Conservation (phyloP, 495 filamentous ascomycete species). For the Aspergillus olivimuriae region DNA sequence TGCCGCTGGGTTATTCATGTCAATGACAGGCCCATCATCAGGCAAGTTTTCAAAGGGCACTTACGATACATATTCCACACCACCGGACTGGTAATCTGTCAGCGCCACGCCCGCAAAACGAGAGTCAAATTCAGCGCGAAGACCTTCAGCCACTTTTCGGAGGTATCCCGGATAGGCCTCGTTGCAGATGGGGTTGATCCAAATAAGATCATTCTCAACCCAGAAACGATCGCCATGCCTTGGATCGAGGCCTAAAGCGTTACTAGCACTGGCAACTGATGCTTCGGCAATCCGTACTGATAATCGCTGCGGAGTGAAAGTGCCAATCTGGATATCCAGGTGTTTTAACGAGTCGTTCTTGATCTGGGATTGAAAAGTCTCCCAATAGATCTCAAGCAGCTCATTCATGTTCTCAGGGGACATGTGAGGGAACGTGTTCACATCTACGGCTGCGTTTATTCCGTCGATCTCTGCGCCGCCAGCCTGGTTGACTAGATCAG, state of each 20-base stretch:
- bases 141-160: constrained; percentile 2
- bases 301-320: constrained; percentile 8
- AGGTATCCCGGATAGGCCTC: constrained; percentile 5
- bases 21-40: background rate
- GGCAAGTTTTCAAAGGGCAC: background rate
- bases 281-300: constrained; percentile 4
- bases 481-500: constrained; percentile 7
- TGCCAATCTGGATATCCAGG: constrained; percentile 7
- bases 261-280: constrained; percentile 1
- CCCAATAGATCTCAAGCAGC: constrained; percentile 4
- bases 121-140: background rate
- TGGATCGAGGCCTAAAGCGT: constrained; percentile 7
- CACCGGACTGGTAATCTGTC: constrained; percentile 5
- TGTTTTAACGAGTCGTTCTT: constrained; percentile 1
- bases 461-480: constrained; percentile 9
- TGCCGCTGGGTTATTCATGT: background rate
- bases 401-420: background rate
- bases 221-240: constrained; percentile 10
- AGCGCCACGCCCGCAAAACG: constrained; percentile 1
- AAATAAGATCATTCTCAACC: constrained; percentile 11
- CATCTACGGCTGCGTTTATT: constrained; percentile 5
- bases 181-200: constrained; percentile 5
- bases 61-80: constrained; percentile 7
- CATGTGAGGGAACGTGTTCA: constrained; percentile 10
- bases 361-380: constrained; percentile 2